Evolutionary conservation across 1,284 basidiomycete genomes (phyloP).

Genomic region (Lentinus polychrous): DNA sequence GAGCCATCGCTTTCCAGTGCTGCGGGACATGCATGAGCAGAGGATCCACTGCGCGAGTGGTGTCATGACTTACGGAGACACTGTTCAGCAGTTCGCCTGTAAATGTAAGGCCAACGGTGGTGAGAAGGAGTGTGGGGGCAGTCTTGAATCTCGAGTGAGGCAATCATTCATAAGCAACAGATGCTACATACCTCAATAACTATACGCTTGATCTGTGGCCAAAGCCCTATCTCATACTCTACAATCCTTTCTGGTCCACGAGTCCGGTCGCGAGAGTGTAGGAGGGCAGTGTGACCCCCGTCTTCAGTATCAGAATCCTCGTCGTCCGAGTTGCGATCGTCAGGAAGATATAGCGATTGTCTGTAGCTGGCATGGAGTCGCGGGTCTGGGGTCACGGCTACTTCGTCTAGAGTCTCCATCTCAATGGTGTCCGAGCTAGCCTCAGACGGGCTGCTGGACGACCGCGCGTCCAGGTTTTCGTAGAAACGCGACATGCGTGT

Average conservation of each 20-base stretch:
- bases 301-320: conserved; percentile 24
- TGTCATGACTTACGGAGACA: conserved; percentile 57
- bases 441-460: conserved; percentile 1
- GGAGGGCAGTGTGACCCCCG: conserved; percentile 28
- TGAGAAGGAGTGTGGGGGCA: conserved; percentile 66
- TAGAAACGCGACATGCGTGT: neutral
- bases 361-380: conserved; percentile 12
- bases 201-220: conserved; percentile 51
- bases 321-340: conserved; percentile 20
- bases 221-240: conserved; percentile 19
- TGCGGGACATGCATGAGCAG: conserved; percentile 23
- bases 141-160: conserved; percentile 37
- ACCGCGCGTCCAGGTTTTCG: neutral
- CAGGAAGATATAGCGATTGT: conserved; percentile 16
- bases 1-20: conserved; percentile 86
- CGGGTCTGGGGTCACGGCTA: conserved; percentile 24
- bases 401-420: conserved; percentile 27
- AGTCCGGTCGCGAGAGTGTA: conserved; percentile 22
- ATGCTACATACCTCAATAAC: conserved; percentile 53
- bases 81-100: conserved; percentile 85
- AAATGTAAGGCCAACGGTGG: conserved; percentile 71
- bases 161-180: neutral
- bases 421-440: conserved; percentile 29
- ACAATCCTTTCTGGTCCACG: conserved; percentile 20
- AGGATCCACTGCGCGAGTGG: neutral